Conservation (phyloP, 305 asterid genomes). For the Ilex paraguariensis region DNA sequence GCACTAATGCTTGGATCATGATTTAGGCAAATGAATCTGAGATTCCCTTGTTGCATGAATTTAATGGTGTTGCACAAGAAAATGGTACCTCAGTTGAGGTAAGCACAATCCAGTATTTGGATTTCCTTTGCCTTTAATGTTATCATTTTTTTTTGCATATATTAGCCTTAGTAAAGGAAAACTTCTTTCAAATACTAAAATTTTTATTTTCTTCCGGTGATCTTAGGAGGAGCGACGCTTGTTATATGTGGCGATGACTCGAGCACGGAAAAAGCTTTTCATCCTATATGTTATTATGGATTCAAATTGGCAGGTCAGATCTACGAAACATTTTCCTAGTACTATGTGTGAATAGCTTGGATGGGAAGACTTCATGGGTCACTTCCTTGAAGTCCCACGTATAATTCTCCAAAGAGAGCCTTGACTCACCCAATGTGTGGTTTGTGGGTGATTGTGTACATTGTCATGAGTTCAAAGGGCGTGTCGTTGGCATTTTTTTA, state of each 20-base stretch:
- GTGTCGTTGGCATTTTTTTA: no score
- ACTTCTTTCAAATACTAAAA: not conserved
- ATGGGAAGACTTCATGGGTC: no score
- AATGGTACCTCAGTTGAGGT: constrained; percentile 73
- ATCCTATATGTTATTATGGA: constrained; percentile 74
- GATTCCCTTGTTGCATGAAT: constrained; percentile 90
- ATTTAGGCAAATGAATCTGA: constrained; percentile 88
- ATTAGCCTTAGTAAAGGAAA: constrained; percentile 2
- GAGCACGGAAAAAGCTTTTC: constrained; percentile 80
- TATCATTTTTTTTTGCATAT: not conserved
- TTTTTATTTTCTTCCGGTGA: constrained; percentile 2
- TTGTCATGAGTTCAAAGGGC: no score
- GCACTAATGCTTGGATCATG: constrained; percentile 23
- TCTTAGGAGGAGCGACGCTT: constrained; percentile 92
- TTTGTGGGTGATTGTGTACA: no score
- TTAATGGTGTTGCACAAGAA: constrained; percentile 57
- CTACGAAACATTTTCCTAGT: not conserved
- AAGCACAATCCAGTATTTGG: constrained; percentile 13
- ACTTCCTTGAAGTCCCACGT: no score
- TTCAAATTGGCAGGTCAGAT: constrained; percentile 89
- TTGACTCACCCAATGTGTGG: no score
- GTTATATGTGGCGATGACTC: constrained; percentile 96
- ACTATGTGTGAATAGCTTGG: no score
- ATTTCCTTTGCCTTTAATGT: not conserved
- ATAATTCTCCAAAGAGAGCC: no score